Percentiles rank a stretch among this genome's conserved stretches.
These are phyloP conservation scores for Barnettozyma sucrosica DNA, from an alignment of 805 yeast genomes.

Conservation along the genomic window DNA sequence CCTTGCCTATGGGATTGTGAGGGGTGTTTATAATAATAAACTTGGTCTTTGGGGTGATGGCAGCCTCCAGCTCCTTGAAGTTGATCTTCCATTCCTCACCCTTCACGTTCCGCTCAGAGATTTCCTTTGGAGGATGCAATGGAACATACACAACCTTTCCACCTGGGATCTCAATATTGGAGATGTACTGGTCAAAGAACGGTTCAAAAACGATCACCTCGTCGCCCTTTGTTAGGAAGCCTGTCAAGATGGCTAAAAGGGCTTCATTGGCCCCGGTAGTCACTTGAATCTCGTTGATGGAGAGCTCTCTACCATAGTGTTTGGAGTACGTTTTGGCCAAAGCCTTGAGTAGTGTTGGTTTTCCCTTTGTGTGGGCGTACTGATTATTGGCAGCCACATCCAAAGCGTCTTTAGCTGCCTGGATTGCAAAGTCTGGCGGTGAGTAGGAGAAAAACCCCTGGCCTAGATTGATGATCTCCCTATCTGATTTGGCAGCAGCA, in stretches of 20 bases:
- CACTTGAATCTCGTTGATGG: slow-evolving; percentile 61
- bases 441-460: slow-evolving; percentile 96
- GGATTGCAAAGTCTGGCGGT: slow-evolving; percentile 89
- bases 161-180: slow-evolving; percentile 90
- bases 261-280: slow-evolving; percentile 99
- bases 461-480: slow-evolving; percentile 82
- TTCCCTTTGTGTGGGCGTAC: slow-evolving; percentile 88
- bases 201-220: slow-evolving; percentile 97
- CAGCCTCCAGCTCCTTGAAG: slow-evolving; percentile 65
- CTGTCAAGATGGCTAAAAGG: slow-evolving; percentile 77
- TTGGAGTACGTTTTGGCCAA: slow-evolving; percentile 68
- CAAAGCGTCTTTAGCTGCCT: slow-evolving; percentile 74
- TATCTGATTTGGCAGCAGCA: slow-evolving; percentile 60
- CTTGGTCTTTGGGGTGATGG: slow-evolving; percentile 73
- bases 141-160: slow-evolving; percentile 87
- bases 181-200: slow-evolving; percentile 92
- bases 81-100: slow-evolving; percentile 89
- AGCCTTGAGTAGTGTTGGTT: slow-evolving; percentile 66
- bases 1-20: slow-evolving; percentile 94
- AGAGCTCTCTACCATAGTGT: slow-evolving; percentile 51
- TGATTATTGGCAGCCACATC: slow-evolving; percentile 76
- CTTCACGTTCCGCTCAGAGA: slow-evolving; percentile 53
- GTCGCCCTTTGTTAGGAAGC: slow-evolving; percentile 79
- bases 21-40: slow-evolving; percentile 88
- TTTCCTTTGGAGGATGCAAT: slow-evolving; percentile 74